phyloP scores from a whole-genome alignment of 1,139 yeast species.

The Scheffersomyces segobiensis region DNA sequence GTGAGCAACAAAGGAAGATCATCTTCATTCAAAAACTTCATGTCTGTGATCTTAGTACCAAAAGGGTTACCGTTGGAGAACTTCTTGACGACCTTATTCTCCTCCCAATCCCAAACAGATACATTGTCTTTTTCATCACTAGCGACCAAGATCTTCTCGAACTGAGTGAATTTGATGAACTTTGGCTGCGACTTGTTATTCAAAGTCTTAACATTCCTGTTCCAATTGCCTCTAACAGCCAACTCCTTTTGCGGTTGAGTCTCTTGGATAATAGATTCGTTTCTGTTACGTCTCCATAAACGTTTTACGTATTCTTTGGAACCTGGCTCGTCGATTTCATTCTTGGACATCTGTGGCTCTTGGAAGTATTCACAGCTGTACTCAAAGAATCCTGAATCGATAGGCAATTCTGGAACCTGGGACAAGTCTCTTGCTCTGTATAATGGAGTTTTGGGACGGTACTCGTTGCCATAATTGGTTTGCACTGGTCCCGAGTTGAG shows the following conservation, averaged over 20 bases:
- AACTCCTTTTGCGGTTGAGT: constrained; percentile 88
- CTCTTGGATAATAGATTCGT: constrained; percentile 80
- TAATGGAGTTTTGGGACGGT: constrained; percentile 53
- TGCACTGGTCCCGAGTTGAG: constrained; percentile 43
- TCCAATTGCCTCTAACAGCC: constrained; percentile 88
- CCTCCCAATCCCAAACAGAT: constrained; percentile 88
- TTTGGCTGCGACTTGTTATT: constrained; percentile 82
- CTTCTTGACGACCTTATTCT: constrained; percentile 54
- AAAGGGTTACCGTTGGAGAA: constrained; percentile 85
- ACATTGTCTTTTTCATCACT: constrained; percentile 85
- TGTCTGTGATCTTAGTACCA: constrained; percentile 85
- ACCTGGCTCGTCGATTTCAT: constrained; percentile 91
- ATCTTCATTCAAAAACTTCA: constrained; percentile 87
- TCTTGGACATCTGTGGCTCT: constrained; percentile 90
- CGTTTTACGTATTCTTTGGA: constrained; percentile 81
- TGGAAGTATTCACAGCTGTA: constrained; percentile 92
- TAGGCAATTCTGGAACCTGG: constrained; percentile 53
- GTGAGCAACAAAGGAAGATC: constrained; percentile 81
- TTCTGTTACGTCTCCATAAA: constrained; percentile 87
- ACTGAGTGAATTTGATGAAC: constrained; percentile 79
- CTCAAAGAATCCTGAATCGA: constrained; percentile 76
- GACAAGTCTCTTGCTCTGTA: constrained; percentile 41
- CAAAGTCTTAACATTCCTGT: constrained; percentile 56
- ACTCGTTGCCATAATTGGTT: constrained; percentile 51
- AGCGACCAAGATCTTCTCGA: constrained; percentile 79